Evolutionary conservation across 208 protist genomes (phyloP), one percentile per base, ranked within the genome.

Genomic region (Trichomonas gallinae): DNA sequence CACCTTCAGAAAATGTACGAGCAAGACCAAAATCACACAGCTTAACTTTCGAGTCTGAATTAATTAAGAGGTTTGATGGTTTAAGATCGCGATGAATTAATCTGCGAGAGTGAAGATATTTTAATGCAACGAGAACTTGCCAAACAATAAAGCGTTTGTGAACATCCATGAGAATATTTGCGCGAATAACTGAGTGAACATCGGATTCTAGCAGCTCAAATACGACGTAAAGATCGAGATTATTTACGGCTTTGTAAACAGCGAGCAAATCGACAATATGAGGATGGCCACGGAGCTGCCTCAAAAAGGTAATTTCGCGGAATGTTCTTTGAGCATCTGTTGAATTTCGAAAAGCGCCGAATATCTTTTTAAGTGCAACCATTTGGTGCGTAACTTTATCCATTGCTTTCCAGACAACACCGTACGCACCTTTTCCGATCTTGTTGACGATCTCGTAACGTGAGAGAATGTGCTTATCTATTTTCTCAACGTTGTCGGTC

Each of bases 21-120:
- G 98, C 98, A 0, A 99, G 98, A 31, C 99, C 99, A 97, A 99
- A 99, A 97, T 99, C 99, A 13, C 98, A 98, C 21, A 99, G 98
- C 97, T 99, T 99, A 31, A 99, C 98, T 40, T 98, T 97, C 85
- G 99, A 99, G 23, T 98, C 98, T 11, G 97, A 98, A 97, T 99
- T 99, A 48, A 99, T 98, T 31, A 99, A 97, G 36, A 99, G 97
- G 97, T 99, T 99, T 38, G 98, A 98, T 23, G 99, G 99, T 96
- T 99, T 99, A 63, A 99, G 98, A 96, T 99, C 98, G 44, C 99
- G 97, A 97, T 99, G 99, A 97, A 99, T 98, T 40, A 97, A 45
- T 11, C 96, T 31, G 46, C 88, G 8, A 31, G 97, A 97, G 96
- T 98, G 97, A 11, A 98, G 49, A 96, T 97, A 98, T 87, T 97